phyloP scores from a whole-genome alignment of 352 stramenopile species.

The Halophytophthora batemanensis region DNA sequence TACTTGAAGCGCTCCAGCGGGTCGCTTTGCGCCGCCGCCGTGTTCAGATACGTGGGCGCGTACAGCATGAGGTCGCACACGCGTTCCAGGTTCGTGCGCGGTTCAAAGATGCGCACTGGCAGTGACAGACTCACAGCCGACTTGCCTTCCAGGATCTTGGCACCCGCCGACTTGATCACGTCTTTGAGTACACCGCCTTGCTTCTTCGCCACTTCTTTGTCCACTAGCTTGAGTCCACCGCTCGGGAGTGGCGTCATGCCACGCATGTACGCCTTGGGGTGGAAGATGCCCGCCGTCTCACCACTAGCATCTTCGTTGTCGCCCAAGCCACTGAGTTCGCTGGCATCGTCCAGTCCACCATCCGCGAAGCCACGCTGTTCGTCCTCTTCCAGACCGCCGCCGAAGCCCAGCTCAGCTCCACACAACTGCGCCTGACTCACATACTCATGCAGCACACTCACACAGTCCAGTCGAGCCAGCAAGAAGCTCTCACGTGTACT shows the following conservation, averaged over 20 bases:
- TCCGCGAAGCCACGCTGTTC: conserved; percentile 31
- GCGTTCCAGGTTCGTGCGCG: conserved; percentile 77
- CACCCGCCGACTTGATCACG: conserved; percentile 73
- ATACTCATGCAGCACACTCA: conserved; percentile 61
- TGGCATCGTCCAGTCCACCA: conserved; percentile 33
- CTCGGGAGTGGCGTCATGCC: conserved; percentile 73
- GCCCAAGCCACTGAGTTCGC: conserved; percentile 27
- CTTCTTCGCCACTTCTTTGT: conserved; percentile 86
- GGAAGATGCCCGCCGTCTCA: conserved; percentile 41
- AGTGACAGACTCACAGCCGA: conserved; percentile 80
- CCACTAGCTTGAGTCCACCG: conserved; percentile 74
- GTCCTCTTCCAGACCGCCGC: conserved; percentile 37
- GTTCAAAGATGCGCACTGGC: conserved; percentile 84
- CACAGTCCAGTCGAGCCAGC: conserved; percentile 53
- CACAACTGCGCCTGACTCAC: conserved; percentile 60
- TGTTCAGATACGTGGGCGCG: conserved; percentile 70
- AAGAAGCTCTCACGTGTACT: conserved; percentile 50
- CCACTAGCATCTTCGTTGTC: conserved; percentile 25
- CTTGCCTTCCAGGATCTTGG: conserved; percentile 69
- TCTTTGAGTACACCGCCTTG: conserved; percentile 83
- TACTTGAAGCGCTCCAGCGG: conserved; percentile 78
- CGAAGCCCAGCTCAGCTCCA: conserved; percentile 47
- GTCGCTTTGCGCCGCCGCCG: conserved; percentile 54
- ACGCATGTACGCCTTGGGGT: conserved; percentile 79
- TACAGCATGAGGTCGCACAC: conserved; percentile 81